These are phyloP conservation scores for Bocquillonia castaneifolia DNA, from an alignment of 441 rosid species.

Conservation along the genomic window DNA sequence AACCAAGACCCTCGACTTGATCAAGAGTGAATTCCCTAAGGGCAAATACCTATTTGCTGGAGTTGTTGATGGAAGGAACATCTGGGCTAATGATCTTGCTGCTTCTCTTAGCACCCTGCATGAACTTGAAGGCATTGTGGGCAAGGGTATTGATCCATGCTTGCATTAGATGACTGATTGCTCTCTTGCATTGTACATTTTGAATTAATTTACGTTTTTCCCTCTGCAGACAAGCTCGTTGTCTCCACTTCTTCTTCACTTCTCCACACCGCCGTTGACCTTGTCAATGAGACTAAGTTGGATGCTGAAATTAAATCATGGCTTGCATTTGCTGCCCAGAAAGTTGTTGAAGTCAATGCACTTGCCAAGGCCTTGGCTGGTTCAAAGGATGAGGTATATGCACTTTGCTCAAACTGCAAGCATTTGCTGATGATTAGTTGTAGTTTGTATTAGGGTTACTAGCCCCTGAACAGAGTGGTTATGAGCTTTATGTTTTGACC, in stretches of 20 bases:
- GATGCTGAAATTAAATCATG: conserved; percentile 86
- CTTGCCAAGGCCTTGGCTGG: conserved; percentile 89
- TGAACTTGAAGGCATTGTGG: conserved; percentile 66
- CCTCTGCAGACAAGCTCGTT: conserved; percentile 69
- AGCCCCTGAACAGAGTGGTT: neutral
- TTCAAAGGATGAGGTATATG: conserved; percentile 64
- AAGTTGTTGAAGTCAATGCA: conserved; percentile 86
- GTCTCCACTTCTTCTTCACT: conserved; percentile 96
- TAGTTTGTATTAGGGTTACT: neutral
- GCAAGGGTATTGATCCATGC: conserved; percentile 53
- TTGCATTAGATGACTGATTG: conserved; percentile 1
- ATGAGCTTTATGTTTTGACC: neutral
- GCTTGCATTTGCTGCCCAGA: conserved; percentile 98
- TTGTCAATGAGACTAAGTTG: conserved; percentile 77
- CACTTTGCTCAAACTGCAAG: neutral
- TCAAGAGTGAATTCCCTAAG: conserved; percentile 69
- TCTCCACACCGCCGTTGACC: conserved; percentile 93
- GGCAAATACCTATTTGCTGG: conserved; percentile 93
- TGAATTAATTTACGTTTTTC: neutral
- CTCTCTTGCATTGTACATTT: neutral
- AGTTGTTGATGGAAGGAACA: conserved; percentile 95
- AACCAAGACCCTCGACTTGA: conserved; percentile 66
- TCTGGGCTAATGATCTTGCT: conserved; percentile 96
- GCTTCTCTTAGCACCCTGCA: conserved; percentile 56
- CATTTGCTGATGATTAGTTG: neutral